Conservation (phyloP, 2,329 filamentous ascomycete genomes). For the Colletotrichum somersetense region DNA sequence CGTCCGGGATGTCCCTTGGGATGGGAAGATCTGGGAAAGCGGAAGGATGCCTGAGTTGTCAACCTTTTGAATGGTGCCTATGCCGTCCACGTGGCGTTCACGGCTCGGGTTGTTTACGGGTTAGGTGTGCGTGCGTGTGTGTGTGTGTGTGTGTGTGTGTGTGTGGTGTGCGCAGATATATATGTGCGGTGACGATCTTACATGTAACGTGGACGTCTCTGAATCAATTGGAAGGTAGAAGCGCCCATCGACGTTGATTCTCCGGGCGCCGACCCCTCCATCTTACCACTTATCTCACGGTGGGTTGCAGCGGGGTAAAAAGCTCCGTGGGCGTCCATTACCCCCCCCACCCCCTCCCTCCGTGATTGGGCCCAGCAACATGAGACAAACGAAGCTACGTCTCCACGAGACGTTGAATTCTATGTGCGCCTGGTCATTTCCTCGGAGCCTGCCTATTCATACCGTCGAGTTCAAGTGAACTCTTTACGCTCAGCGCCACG, state of each 20-base stretch:
- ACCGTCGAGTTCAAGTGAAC: not conserved
- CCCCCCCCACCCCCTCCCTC: not conserved
- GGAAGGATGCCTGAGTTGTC: not conserved
- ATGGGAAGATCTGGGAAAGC: not conserved
- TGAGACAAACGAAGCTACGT: conserved; percentile 1
- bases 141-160: not conserved
- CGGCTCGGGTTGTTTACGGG: not conserved
- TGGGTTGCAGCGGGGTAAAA: conserved; percentile 38
- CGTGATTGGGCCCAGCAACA: not conserved
- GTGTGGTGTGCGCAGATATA: too few species aligned
- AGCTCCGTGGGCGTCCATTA: not conserved
- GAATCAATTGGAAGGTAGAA: not conserved
- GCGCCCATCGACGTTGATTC: conserved; percentile 12
- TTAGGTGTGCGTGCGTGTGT: not conserved
- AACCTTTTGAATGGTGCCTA: not conserved
- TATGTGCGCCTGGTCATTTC: too few species aligned
- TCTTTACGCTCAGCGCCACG: not conserved
- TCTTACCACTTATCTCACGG: conserved; percentile 38
- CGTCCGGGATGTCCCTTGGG: not conserved
- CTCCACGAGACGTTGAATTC: not conserved
- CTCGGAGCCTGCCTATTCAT: too few species aligned
- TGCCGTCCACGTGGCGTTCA: not conserved
- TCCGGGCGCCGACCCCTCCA: not conserved
- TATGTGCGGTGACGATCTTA: conserved; percentile 8
- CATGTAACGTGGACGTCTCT: not conserved